These are phyloP conservation scores for Elsinoe perseae DNA, from an alignment of 2,329 filamentous ascomycete species.

Conservation along the genomic window DNA sequence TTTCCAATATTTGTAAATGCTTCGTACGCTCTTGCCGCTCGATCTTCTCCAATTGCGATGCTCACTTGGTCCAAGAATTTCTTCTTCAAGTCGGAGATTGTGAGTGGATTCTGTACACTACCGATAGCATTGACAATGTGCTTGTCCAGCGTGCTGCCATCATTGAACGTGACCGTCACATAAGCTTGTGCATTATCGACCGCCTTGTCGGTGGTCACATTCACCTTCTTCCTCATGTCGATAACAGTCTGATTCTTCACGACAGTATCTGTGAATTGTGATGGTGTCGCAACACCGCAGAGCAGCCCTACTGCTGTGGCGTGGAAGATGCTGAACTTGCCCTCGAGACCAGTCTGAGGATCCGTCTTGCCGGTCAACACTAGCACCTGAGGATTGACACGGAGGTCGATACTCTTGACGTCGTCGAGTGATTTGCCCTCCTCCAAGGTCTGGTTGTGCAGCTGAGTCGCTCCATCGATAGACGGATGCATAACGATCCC, in stretches of 20 bases:
- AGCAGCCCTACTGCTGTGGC: conserved; percentile 45
- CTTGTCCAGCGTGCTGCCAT: conserved; percentile 35
- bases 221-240: conserved; percentile 39
- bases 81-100: conserved; percentile 37
- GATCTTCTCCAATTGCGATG: background rate
- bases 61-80: conserved; percentile 44
- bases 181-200: conserved; percentile 39
- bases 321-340: conserved; percentile 51
- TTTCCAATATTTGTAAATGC: conserved; percentile 9
- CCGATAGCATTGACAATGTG: conserved; percentile 46
- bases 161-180: conserved; percentile 33
- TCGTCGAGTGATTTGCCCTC: conserved; percentile 28
- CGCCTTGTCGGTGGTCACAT: conserved; percentile 35
- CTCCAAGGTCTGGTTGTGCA: conserved; percentile 34
- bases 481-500: conserved; percentile 51
- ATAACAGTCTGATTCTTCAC: conserved; percentile 39
- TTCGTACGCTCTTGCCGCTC: background rate
- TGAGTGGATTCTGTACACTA: conserved; percentile 43
- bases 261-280: conserved; percentile 43
- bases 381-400: conserved; percentile 46
- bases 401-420: conserved; percentile 36
- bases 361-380: conserved; percentile 46
- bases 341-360: conserved; percentile 45
- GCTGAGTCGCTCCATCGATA: conserved; percentile 46
- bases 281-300: conserved; percentile 45